Evolutionary conservation across 306 rosid species (phyloP).

Genomic region (Arachis stenosperma): DNA sequence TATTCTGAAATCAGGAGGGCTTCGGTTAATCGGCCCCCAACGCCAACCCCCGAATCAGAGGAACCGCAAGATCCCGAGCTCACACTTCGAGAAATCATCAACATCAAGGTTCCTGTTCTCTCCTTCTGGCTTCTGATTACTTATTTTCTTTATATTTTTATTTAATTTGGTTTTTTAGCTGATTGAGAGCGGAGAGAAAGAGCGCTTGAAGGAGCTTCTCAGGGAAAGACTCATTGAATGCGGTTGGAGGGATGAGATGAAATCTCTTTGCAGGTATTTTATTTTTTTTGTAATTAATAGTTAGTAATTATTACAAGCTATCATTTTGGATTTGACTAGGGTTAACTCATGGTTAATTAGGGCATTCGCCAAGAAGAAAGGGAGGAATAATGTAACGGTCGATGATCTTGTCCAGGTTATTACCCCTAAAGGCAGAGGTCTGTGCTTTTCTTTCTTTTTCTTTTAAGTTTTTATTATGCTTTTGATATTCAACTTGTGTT

Average conservation of each 20-base stretch:
- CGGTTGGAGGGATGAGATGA: conserved; percentile 1
- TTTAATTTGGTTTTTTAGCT: not conserved
- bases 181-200: not conserved
- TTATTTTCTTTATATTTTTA: not conserved
- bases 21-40: conserved; percentile 58
- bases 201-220: not conserved
- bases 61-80: conserved; percentile 47
- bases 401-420: conserved; percentile 69
- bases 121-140: not conserved
- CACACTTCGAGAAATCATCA: conserved; percentile 52
- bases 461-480: not conserved
- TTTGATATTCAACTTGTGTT: not conserved
- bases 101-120: conserved; percentile 44
- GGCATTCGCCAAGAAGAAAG: conserved; percentile 59
- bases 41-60: conserved; percentile 44
- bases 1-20: conserved; percentile 46
- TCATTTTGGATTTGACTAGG: not conserved
- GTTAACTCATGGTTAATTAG: conserved; percentile 17
- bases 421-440: conserved; percentile 73
- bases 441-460: not conserved
- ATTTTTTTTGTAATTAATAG: no score
- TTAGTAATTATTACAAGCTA: no score
- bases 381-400: conserved; percentile 61
- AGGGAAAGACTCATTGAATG: not conserved
- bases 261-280: not conserved